A percentile compares a stretch with the other conserved stretches of the same genome.
These are phyloP conservation scores for Blastocystis sp. DNA, from an alignment of 352 stramenopile species.

Conservation along the genomic window DNA sequence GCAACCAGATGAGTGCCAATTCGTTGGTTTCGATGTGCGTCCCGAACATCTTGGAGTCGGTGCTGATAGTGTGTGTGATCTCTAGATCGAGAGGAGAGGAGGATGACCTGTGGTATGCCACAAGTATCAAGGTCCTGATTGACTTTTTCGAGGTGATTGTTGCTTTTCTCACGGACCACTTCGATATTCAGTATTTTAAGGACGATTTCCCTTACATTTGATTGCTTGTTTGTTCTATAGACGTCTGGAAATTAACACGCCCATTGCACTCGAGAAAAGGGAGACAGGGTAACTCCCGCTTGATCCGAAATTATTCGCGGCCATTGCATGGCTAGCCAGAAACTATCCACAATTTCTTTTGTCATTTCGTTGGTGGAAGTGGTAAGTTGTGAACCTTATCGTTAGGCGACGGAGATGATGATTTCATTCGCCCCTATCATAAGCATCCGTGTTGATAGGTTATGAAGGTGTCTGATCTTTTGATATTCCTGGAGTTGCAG, in stretches of 20 bases:
- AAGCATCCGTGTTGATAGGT: not conserved
- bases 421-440: slow-evolving; percentile 14
- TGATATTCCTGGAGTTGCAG: not conserved
- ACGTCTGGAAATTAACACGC: not conserved
- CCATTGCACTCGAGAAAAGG: not conserved
- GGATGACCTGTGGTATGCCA: not conserved
- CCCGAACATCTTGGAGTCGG: slow-evolving; percentile 2
- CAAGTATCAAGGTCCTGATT: not conserved
- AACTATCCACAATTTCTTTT: not conserved
- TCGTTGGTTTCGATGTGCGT: not conserved
- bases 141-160: not conserved
- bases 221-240: slow-evolving; percentile 13
- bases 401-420: not conserved
- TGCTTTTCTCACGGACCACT: not conserved
- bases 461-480: not conserved
- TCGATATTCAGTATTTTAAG: slow-evolving; percentile 19
- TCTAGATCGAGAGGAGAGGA: not conserved
- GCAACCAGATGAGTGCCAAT: not conserved
- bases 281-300: not conserved
- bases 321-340: not conserved
- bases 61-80: not conserved
- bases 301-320: not conserved
- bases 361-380: not conserved
- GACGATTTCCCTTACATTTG: slow-evolving; percentile 19
- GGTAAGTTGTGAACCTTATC: not conserved